A percentile compares a stretch with the other conserved stretches of the same genome.
These are phyloP conservation scores for Hericium coralloides DNA, from an alignment of 768 basidiomycete genomes.

Conservation along the genomic window DNA sequence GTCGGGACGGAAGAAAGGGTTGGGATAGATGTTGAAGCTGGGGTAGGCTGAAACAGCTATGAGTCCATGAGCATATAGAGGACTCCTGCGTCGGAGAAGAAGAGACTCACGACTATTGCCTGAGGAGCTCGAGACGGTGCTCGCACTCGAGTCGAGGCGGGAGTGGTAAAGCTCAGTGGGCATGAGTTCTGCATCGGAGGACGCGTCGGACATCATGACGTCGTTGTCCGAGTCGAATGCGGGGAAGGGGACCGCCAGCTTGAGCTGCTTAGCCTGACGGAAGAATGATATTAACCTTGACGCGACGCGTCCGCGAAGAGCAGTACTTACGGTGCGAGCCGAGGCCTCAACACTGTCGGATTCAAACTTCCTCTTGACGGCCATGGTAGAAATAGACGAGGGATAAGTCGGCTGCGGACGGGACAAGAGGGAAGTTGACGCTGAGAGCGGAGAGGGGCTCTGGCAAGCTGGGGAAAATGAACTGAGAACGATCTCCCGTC, in stretches of 20 bases:
- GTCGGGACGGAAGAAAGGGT: constrained; percentile 8
- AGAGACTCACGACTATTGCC: constrained; percentile 15
- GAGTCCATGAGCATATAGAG: constrained; percentile 25
- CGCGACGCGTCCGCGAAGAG: constrained; percentile 1
- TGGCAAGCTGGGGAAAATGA: constrained; percentile 13
- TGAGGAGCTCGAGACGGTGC: constrained; percentile 42
- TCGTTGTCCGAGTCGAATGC: constrained; percentile 51
- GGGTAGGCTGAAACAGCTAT: constrained; percentile 39
- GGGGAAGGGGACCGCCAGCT: constrained; percentile 62
- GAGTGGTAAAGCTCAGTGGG: constrained; percentile 42
- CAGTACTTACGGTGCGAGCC: constrained; percentile 24
- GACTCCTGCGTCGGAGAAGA: not conserved
- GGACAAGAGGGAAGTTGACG: not conserved
- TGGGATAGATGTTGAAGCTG: constrained; percentile 46
- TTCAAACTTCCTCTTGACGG: constrained; percentile 70
- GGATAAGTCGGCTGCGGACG: constrained; percentile 7
- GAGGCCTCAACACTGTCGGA: constrained; percentile 44
- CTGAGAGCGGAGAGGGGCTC: constrained; percentile 13
- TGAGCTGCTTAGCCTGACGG: constrained; percentile 49
- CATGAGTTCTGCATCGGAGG: constrained; percentile 49
- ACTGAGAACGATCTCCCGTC: constrained; percentile 8
- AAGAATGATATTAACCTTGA: constrained; percentile 14
- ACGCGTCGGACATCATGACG: constrained; percentile 56
- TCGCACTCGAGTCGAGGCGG: constrained; percentile 58
- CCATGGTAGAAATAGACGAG: constrained; percentile 33